Evolutionary conservation across 768 basidiomycete genomes (phyloP), one percentile per base, ranked within the genome.

Genomic region (Crassisporium funariophilum): DNA sequence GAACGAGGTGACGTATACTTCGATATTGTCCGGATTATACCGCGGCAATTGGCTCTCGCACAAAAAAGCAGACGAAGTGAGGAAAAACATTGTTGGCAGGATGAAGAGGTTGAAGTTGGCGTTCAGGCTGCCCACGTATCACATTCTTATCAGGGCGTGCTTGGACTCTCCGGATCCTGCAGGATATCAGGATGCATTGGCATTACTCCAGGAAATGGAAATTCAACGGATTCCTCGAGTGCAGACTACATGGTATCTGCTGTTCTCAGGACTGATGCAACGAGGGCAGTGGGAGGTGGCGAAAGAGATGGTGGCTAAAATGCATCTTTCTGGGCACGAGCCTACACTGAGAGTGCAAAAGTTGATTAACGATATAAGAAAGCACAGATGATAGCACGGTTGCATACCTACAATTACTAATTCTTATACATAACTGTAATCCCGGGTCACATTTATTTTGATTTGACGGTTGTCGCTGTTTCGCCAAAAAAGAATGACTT

Each of bases 1-100:
- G 1, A 95, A 87, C 60, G 81, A 82, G 49, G 76, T 92, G 51
- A 93, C 91, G 21, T 98, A 93, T 66, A 94, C 92, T 0, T 73
- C 83, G 2, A 72, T 97, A 39, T 73, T 97, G 38, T 72, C 83
- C 6, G 87, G 84, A 4, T 73, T 95, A 53, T 79, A 88, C 60
- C 78, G 83, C 21, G 79, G 77, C 12, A 56, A 67, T 7, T 81
- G 82, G 74, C 57, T 79, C 44, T 63, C 78, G 17, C 53, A 70
- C 4, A 55, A 66, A 21, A 65, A 74, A 33, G 71, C 73, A 12
- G 69, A 78, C 40, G 70, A 76, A 50, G 77, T 75, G 56, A 74
- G 69, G 47, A 62, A 64, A 17, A 70, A 76, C 23, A 75, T 92
- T 47, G 63, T 81, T 35, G 63, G 64, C 41, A 72, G 76, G 55